phyloP scores from a whole-genome alignment of 495 filamentous ascomycete genomes.

The Daldinia bambusicola region DNA sequence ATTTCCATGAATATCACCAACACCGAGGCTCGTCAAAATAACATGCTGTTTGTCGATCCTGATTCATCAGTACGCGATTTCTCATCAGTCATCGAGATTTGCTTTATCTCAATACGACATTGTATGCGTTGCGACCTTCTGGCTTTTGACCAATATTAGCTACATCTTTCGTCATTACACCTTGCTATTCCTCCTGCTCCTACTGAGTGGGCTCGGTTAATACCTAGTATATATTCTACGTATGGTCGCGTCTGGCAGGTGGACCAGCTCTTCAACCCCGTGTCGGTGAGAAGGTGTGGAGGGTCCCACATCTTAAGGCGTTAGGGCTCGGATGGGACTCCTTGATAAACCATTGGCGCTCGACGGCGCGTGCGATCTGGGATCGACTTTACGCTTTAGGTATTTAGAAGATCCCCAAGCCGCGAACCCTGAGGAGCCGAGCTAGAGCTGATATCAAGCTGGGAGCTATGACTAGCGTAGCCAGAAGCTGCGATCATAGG shows the following conservation, averaged over 20 bases:
- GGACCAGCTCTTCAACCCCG: conserved; percentile 7
- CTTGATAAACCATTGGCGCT: conserved; percentile 22
- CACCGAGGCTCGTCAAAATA: not conserved
- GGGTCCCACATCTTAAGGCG: conserved; percentile 14
- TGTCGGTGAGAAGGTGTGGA: conserved; percentile 31
- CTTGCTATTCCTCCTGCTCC: not conserved
- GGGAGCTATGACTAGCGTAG: not conserved
- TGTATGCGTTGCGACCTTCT: conserved; percentile 6
- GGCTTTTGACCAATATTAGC: conserved; percentile 9
- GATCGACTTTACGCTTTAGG: conserved; percentile 5
- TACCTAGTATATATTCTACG: conserved; percentile 1
- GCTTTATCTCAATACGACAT: conserved; percentile 17
- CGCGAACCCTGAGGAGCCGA: not conserved
- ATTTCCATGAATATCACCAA: conserved; percentile 1
- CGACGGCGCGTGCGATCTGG: conserved; percentile 9
- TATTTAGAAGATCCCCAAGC: conserved; percentile 4
- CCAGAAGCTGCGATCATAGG: not conserved
- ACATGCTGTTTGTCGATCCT: not conserved
- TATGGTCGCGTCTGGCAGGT: conserved; percentile 11
- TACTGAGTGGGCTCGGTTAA: conserved; percentile 21
- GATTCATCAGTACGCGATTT: not conserved
- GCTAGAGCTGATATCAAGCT: not conserved
- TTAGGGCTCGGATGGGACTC: conserved; percentile 9
- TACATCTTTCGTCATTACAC: conserved; percentile 11
- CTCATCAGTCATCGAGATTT: conserved; percentile 28